These are phyloP conservation scores for Leccinum aurantiacum DNA, from an alignment of 768 basidiomycete genomes.

Conservation along the genomic window DNA sequence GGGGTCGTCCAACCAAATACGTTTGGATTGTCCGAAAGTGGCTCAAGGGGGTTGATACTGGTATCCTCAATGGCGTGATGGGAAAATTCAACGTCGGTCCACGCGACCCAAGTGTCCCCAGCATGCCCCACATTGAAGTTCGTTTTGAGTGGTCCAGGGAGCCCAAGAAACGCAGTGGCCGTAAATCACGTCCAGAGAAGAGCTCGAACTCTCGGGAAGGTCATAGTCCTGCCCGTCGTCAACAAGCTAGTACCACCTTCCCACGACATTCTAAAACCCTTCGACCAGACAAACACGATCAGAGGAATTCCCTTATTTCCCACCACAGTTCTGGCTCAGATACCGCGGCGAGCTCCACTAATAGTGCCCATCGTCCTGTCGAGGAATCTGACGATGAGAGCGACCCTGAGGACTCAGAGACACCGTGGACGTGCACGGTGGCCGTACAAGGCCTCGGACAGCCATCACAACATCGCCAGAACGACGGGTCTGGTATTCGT, in stretches of 20 bases:
- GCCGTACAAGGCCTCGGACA: slow-evolving; percentile 51
- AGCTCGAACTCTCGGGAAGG: slow-evolving; percentile 7
- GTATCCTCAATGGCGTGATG: slow-evolving; percentile 47
- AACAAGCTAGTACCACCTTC: slow-evolving; percentile 3
- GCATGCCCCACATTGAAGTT: slow-evolving; percentile 55
- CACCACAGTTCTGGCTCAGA: slow-evolving; percentile 39
- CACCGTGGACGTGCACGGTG: slow-evolving; percentile 91
- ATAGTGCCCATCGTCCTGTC: slow-evolving; percentile 18
- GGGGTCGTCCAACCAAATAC: slow-evolving; percentile 49
- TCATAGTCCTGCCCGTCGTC: slow-evolving; percentile 17
- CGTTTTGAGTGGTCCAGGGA: slow-evolving; percentile 75
- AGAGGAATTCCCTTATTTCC: slow-evolving; percentile 43
- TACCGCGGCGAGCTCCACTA: slow-evolving; percentile 26
- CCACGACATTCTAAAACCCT: slow-evolving; percentile 13
- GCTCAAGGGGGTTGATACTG: slow-evolving; percentile 58
- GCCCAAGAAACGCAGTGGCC: slow-evolving; percentile 22
- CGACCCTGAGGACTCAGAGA: slow-evolving; percentile 95
- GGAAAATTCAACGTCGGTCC: slow-evolving; percentile 36
- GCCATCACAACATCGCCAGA: slow-evolving; percentile 8
- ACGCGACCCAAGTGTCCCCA: slow-evolving; percentile 22
- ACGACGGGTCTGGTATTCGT: slow-evolving; percentile 21
- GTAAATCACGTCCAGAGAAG: slow-evolving; percentile 25
- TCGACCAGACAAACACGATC: slow-evolving; percentile 13
- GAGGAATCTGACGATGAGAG: slow-evolving; percentile 73
- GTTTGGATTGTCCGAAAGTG: slow-evolving; percentile 77